phyloP scores from a whole-genome alignment of 768 basidiomycete species.

The Hygrophoropsis aurantiaca region DNA sequence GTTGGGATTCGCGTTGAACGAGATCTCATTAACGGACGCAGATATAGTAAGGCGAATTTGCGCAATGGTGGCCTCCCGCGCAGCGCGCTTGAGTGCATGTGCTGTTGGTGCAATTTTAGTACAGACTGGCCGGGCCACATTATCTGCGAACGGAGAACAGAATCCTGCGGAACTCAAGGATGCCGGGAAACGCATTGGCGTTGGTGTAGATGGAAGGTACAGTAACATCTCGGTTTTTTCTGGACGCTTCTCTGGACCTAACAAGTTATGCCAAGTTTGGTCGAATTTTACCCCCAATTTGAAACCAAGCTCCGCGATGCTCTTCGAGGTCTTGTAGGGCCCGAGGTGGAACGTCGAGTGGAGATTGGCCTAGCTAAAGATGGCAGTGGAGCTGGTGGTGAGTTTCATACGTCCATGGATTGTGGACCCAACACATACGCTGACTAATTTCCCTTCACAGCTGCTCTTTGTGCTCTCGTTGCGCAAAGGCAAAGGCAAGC shows the following conservation, averaged over 20 bases:
- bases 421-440: constrained; percentile 6
- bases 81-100: constrained; percentile 79
- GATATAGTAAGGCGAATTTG: constrained; percentile 84
- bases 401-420: constrained; percentile 27
- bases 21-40: constrained; percentile 60
- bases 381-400: constrained; percentile 96
- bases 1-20: constrained; percentile 52
- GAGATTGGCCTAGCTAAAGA: constrained; percentile 95
- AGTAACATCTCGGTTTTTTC: constrained; percentile 12
- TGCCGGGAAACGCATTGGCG: constrained; percentile 55
- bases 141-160: constrained; percentile 37
- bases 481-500: constrained; percentile 23
- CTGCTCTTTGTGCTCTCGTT: constrained; percentile 79
- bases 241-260: background rate
- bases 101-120: constrained; percentile 84
- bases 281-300: constrained; percentile 91
- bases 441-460: constrained; percentile 36
- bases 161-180: constrained; percentile 16
- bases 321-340: constrained; percentile 72
- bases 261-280: constrained; percentile 53
- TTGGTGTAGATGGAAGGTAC: constrained; percentile 94
- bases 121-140: constrained; percentile 71
- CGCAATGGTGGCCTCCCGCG: constrained; percentile 75
- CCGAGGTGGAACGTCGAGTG: constrained; percentile 75
- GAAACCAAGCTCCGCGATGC: constrained; percentile 73